Evolutionary conservation across 805 yeast genomes (phyloP).

Genomic region (Ogataea ramenticola): DNA sequence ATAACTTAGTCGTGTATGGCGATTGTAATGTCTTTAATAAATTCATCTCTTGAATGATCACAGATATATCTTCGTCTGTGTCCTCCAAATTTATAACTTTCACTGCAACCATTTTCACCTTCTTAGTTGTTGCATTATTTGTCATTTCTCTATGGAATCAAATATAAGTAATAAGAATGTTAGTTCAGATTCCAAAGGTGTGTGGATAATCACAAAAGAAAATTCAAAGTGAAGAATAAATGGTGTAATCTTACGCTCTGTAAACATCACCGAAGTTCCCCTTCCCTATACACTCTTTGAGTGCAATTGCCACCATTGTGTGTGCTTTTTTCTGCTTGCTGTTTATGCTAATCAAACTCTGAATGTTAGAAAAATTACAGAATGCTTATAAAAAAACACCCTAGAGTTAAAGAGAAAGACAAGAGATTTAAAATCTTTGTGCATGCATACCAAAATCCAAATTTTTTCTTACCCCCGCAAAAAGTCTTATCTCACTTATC

Average conservation of each 20-base stretch:
- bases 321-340: not conserved
- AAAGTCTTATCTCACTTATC: too few species aligned
- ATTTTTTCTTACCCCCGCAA: too few species aligned
- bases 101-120: slow-evolving; percentile 57
- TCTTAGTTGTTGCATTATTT: slow-evolving; percentile 20
- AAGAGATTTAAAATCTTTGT: too few species aligned
- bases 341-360: too few species aligned
- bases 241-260: slow-evolving; percentile 42
- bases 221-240: too few species aligned
- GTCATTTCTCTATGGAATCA: slow-evolving; percentile 1
- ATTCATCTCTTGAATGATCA: slow-evolving; percentile 69
- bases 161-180: too few species aligned
- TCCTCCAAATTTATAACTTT: slow-evolving; percentile 80
- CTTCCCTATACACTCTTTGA: slow-evolving; percentile 60
- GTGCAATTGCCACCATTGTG: not conserved
- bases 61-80: slow-evolving; percentile 65
- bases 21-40: slow-evolving; percentile 61
- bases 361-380: too few species aligned
- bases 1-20: slow-evolving; percentile 60
- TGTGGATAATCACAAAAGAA: too few species aligned
- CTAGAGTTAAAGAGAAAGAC: too few species aligned
- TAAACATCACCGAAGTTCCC: slow-evolving; percentile 89
- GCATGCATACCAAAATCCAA: too few species aligned
- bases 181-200: too few species aligned
- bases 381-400: too few species aligned